These are phyloP conservation scores for Gossypium gossypioides DNA, from an alignment of 441 rosid species.

Conservation along the genomic window DNA sequence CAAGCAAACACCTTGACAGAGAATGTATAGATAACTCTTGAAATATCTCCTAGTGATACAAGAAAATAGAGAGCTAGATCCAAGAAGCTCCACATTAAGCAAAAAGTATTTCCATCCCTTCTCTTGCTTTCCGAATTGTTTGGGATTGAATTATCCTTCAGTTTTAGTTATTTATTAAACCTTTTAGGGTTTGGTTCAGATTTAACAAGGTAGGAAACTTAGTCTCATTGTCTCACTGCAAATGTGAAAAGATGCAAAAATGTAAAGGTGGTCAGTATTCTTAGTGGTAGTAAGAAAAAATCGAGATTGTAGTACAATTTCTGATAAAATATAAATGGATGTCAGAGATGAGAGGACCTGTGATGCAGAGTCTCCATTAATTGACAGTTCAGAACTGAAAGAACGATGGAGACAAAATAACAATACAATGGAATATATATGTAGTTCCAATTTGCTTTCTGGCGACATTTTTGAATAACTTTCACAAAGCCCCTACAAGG, in stretches of 20 bases:
- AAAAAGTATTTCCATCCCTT: neutral
- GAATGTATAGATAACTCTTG: neutral
- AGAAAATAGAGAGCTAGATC: neutral
- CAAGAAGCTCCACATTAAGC: neutral
- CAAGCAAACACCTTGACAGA: neutral
- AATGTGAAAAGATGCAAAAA: neutral
- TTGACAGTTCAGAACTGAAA: conserved; percentile 35
- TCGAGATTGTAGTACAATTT: neutral
- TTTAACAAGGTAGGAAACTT: neutral
- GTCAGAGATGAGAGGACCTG: conserved; percentile 34
- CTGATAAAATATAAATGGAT: conserved; percentile 5
- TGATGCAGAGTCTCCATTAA: conserved; percentile 43
- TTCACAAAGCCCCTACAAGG: conserved; percentile 53
- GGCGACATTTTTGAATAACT: conserved; percentile 43
- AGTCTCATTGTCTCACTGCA: neutral
- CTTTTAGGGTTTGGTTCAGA: neutral
- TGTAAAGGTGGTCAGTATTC: neutral
- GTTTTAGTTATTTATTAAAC: neutral
- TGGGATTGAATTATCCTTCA: neutral
- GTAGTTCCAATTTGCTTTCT: conserved; percentile 67
- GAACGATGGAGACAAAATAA: conserved; percentile 51
- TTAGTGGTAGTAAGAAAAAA: neutral
- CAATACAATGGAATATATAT: conserved; percentile 56
- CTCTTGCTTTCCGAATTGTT: neutral
- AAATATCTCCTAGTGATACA: neutral